phyloP scores from a whole-genome alignment of 805 yeast genomes.

The Phaffomyces antillensis region DNA sequence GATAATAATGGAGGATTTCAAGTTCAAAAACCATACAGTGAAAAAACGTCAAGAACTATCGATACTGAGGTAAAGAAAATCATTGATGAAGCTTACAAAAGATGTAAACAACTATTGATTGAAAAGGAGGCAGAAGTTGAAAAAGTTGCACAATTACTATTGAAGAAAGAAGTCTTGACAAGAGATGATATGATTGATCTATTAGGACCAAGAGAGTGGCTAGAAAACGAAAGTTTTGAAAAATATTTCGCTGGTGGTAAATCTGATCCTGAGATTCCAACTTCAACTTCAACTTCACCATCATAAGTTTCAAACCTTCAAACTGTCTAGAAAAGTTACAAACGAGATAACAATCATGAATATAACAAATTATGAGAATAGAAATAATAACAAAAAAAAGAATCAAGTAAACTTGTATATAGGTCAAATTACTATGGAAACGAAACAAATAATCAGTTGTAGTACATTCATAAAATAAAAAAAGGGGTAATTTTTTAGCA shows the following conservation, averaged over 20 bases:
- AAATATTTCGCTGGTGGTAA: conserved; percentile 51
- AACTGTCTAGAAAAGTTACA: background rate
- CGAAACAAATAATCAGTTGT: background rate
- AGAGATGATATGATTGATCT: conserved; percentile 74
- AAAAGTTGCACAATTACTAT: conserved; percentile 66
- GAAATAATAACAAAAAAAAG: too few relatives aligned
- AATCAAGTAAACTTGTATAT: background rate
- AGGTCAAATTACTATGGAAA: background rate
- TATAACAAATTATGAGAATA: background rate
- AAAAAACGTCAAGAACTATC: conserved; percentile 58
- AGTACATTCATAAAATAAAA: background rate
- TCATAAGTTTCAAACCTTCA: conserved; percentile 1
- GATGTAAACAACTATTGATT: conserved; percentile 49
- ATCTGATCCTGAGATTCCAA: conserved; percentile 1
- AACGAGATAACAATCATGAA: too few relatives aligned
- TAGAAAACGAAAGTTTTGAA: conserved; percentile 81
- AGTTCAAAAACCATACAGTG: conserved; percentile 61
- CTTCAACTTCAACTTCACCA: conserved; percentile 18
- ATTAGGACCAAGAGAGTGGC: conserved; percentile 72
- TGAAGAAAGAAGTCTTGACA: conserved; percentile 69
- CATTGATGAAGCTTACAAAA: conserved; percentile 55
- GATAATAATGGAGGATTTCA: conserved; percentile 46
- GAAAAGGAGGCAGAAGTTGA: conserved; percentile 57
- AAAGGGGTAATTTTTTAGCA: too few relatives aligned
- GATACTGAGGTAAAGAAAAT: conserved; percentile 65